Evolutionary conservation across 352 stramenopile genomes (phyloP), one percentile per base, ranked within the genome.

Genomic region (Albugo candida): DNA sequence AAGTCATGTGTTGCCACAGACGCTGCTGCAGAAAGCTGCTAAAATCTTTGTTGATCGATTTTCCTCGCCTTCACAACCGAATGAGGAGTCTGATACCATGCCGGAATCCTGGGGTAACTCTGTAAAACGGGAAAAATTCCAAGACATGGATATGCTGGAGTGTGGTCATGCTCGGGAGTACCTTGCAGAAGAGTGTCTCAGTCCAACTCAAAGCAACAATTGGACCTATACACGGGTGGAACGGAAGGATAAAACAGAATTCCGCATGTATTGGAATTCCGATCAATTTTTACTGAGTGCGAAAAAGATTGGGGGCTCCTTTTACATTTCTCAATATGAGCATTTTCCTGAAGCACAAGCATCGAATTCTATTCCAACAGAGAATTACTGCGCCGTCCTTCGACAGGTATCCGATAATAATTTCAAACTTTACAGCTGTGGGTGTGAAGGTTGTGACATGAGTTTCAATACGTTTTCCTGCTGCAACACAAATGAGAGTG

Each of bases 241-340:
- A 46, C 73, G 76, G 37, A 68, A 59, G 48, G 82, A 84, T 71
- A 88, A 88, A 62, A 82, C 70, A 31, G 69, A 88, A 59, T 88
- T 82, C 67, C 83, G 77, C 58, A 86, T 86, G 73, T 85, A 76
- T 49, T 86, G 68, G 71, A 81, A 87, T 59, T 82, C 81, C 47
- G 76, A 88, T 51, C 67, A 82, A 52, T 88, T 88, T 54, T 53
- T 88, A 39, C 61, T 86, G 37, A 88, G 76, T 20, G 76, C 76
- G 51, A 85, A 84, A 58, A 72, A 88, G 39, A 56, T 84, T n/a
- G 72, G 70, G 24, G 71, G 71, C 31, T 81, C 65, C 14, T 88
- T 88, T 52, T 93, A 85, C 64, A 91, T 92, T 55, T 92, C 76
- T 17, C 79, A 92, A 52, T 93, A 93, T 54, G 73, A 88, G 46